Conservation (phyloP, 805 yeast species). For the Candida nonsorbophila region DNA sequence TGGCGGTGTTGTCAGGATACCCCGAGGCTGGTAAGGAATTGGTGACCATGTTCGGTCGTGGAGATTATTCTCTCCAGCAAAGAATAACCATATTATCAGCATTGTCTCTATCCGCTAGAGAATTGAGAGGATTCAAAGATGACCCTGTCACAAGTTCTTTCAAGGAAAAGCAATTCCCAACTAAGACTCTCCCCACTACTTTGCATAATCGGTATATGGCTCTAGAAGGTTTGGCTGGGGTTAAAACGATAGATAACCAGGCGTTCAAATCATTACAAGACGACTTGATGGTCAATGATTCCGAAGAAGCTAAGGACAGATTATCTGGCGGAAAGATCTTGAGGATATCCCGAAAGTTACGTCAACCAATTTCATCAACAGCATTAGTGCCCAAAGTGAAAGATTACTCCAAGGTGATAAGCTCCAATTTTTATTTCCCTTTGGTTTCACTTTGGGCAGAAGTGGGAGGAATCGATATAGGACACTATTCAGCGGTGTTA, state of each 20-base stretch:
- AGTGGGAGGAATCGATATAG: slow-evolving; percentile 42
- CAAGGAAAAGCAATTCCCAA: slow-evolving; percentile 22
- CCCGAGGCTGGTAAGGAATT: slow-evolving; percentile 40
- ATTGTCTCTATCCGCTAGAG: slow-evolving; percentile 67
- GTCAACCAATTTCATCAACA: slow-evolving; percentile 6
- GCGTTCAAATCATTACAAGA: slow-evolving; percentile 20
- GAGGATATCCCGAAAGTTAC: slow-evolving; percentile 35
- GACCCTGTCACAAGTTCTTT: slow-evolving; percentile 32
- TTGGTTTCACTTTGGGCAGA: slow-evolving; percentile 49
- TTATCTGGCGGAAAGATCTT: slow-evolving; percentile 37
- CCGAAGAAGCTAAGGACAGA: slow-evolving; percentile 26
- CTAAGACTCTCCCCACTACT: slow-evolving; percentile 41
- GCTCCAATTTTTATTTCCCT: slow-evolving; percentile 47
- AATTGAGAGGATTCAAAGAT: slow-evolving; percentile 60
- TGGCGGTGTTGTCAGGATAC: slow-evolving; percentile 55
- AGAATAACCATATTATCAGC: slow-evolving; percentile 65
- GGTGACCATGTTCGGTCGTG: slow-evolving; percentile 47
- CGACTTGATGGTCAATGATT: slow-evolving; percentile 24
- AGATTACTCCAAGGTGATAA: slow-evolving; percentile 40
- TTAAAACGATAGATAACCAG: slow-evolving; percentile 2
- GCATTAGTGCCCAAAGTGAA: slow-evolving; percentile 13
- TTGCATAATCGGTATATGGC: slow-evolving; percentile 40
- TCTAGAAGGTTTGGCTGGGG: slow-evolving; percentile 3
- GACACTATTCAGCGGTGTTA: slow-evolving; percentile 50
- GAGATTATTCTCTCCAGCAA: slow-evolving; percentile 80